Percentiles rank a stretch among this genome's conserved stretches.
phyloP scores from a whole-genome alignment of 1,139 yeast genomes.

The Suhomyces yuchorum region DNA sequence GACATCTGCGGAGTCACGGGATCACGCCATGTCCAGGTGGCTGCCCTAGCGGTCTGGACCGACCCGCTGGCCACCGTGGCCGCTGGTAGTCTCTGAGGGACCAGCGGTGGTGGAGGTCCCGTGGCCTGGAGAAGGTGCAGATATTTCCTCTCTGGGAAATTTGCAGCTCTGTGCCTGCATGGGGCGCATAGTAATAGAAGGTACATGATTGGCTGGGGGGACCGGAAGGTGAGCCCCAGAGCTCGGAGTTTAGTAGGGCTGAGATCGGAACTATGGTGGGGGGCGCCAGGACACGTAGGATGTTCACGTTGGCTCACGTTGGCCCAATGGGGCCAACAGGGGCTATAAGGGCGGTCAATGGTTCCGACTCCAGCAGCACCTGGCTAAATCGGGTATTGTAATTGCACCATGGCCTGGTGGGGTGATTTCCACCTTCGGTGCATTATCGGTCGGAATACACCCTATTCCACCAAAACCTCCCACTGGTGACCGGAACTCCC shows the following conservation, averaged over 20 bases:
- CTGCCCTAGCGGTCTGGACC: too few relatives aligned
- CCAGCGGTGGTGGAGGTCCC: not conserved
- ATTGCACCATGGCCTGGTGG: not conserved
- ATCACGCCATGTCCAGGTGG: too few relatives aligned
- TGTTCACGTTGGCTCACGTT: too few relatives aligned
- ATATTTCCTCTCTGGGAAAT: constrained; percentile 1
- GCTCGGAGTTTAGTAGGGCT: not conserved
- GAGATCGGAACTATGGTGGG: not conserved
- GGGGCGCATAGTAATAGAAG: constrained; percentile 1
- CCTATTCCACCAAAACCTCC: too few relatives aligned
- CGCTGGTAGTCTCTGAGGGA: too few relatives aligned
- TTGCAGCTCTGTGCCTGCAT: constrained; percentile 5
- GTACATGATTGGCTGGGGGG: constrained; percentile 3
- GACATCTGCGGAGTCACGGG: too few relatives aligned
- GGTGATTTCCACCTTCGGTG: not conserved
- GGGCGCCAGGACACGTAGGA: too few relatives aligned
- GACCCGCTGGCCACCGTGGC: too few relatives aligned
- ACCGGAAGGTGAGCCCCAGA: not conserved
- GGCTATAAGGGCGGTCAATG: too few relatives aligned
- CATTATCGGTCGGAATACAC: not conserved
- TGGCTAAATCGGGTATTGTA: not conserved
- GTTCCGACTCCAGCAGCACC: not conserved
- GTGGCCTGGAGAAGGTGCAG: not conserved
- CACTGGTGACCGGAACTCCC: too few relatives aligned
- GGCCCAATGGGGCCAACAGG: too few relatives aligned